phyloP scores from a whole-genome alignment of 2,329 filamentous ascomycete genomes.

The Epichloe gansuensis region DNA sequence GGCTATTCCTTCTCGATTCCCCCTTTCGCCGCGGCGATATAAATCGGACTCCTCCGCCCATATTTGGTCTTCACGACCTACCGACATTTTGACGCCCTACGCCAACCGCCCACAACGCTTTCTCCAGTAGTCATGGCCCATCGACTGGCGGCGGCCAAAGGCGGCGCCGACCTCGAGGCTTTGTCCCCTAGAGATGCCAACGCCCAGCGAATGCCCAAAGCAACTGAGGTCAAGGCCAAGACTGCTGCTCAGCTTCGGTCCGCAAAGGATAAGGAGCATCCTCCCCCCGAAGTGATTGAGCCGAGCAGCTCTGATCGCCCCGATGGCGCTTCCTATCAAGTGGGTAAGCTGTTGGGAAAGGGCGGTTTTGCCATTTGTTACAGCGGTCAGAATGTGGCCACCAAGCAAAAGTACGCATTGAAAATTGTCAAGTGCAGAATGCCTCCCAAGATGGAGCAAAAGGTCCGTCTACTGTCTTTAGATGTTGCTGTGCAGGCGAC shows the following conservation, averaged over 20 bases:
- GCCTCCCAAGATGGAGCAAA: slow-evolving; percentile 74
- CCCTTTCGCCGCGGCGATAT: neutral
- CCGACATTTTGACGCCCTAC: neutral
- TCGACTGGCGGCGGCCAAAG: slow-evolving; percentile 33
- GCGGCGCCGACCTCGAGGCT: slow-evolving; percentile 46
- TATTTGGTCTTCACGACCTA: neutral
- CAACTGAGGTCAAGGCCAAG: slow-evolving; percentile 38
- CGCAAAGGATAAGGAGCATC: slow-evolving; percentile 53
- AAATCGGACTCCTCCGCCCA: neutral
- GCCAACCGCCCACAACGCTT: slow-evolving; percentile 3
- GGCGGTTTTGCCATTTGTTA: slow-evolving; percentile 78
- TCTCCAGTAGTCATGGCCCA: slow-evolving; percentile 29
- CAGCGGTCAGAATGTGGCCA: slow-evolving; percentile 53
- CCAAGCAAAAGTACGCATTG: slow-evolving; percentile 57
- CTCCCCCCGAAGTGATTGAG: slow-evolving; percentile 44
- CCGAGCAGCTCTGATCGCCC: slow-evolving; percentile 56
- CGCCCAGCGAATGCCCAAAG: slow-evolving; percentile 40
- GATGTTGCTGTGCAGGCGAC: neutral
- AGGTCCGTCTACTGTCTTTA: slow-evolving; percentile 38
- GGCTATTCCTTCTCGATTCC: neutral
- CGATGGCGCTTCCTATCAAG: slow-evolving; percentile 60
- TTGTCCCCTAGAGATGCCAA: slow-evolving; percentile 54
- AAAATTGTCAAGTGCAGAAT: slow-evolving; percentile 79
- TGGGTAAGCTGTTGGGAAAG: slow-evolving; percentile 64
- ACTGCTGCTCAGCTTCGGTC: slow-evolving; percentile 41